A percentile compares a stretch with the other conserved stretches of the same genome.
phyloP scores from a whole-genome alignment of 2,329 filamentous ascomycete genomes.

The Mycosphaerella sp. region DNA sequence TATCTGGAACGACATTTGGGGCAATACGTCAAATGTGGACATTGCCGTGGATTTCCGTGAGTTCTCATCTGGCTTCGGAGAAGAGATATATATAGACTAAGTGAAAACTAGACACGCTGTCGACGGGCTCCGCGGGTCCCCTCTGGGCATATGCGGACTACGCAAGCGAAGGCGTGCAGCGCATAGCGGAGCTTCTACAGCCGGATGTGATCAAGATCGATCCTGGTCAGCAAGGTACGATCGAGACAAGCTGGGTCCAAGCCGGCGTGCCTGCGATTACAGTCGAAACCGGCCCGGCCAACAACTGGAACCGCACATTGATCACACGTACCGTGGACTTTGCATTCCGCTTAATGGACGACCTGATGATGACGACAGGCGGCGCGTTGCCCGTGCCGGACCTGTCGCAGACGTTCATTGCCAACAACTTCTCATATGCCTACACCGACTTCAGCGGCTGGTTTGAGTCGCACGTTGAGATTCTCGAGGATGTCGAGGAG shows the following conservation, averaged over 20 bases:
- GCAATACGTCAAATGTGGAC: conserved; percentile 36
- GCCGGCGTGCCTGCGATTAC: conserved; percentile 36
- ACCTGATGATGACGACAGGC: conserved; percentile 24
- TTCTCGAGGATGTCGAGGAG: conserved; percentile 34
- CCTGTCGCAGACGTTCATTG: conserved; percentile 26
- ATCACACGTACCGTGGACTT: conserved; percentile 34
- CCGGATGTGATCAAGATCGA: conserved; percentile 39
- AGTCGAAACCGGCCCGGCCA: conserved; percentile 37
- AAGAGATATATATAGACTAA: conserved; percentile 1
- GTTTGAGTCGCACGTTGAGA: conserved; percentile 26
- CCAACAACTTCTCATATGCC: conserved; percentile 31
- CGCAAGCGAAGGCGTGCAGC: conserved; percentile 35
- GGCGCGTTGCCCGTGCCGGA: conserved; percentile 6
- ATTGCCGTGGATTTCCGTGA: conserved; percentile 35
- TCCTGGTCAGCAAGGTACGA: conserved; percentile 36
- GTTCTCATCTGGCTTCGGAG: not conserved
- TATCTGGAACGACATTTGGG: conserved; percentile 38
- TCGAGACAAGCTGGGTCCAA: conserved; percentile 37
- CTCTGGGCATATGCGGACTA: conserved; percentile 40
- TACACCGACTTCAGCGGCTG: conserved; percentile 31
- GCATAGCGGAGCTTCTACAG: conserved; percentile 37
- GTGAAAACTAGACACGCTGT: conserved; percentile 30
- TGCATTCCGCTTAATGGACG: conserved; percentile 29
- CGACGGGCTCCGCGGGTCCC: conserved; percentile 34
- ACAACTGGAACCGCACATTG: conserved; percentile 35